phyloP scores from a whole-genome alignment of 495 filamentous ascomycete species.

The Lepraria neglecta region DNA sequence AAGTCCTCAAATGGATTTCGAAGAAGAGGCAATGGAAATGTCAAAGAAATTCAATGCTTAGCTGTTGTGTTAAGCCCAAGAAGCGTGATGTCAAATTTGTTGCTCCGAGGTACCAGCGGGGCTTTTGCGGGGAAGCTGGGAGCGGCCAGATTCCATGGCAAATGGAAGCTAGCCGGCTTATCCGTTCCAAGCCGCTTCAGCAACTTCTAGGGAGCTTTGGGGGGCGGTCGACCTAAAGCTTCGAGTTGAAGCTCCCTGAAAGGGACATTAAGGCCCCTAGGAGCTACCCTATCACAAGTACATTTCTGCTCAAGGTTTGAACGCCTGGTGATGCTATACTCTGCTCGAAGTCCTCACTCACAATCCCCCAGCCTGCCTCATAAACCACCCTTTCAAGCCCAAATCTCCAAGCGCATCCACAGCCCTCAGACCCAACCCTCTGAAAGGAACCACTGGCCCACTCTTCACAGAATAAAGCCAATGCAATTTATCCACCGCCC shows the following conservation, averaged over 20 bases:
- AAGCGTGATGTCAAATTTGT: background rate
- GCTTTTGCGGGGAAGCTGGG: slow-evolving; percentile 10
- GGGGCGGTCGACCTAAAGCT: too few species aligned
- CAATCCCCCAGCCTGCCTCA: slow-evolving; percentile 76
- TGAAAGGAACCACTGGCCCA: slow-evolving; percentile 67
- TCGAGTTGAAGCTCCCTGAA: too few species aligned
- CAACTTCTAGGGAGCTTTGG: too few species aligned
- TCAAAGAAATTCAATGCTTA: background rate
- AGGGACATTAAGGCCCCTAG: too few species aligned
- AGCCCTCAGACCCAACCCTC: slow-evolving; percentile 68
- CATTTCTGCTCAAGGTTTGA: too few species aligned
- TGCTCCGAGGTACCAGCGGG: background rate
- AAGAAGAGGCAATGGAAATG: background rate
- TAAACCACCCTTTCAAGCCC: slow-evolving; percentile 71
- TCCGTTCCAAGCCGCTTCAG: too few species aligned
- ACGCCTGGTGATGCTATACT: too few species aligned
- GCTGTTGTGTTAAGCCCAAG: background rate
- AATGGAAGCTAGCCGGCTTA: background rate
- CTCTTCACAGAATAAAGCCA: slow-evolving; percentile 77
- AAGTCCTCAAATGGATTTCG: background rate
- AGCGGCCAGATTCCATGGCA: slow-evolving; percentile 5
- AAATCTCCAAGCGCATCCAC: slow-evolving; percentile 65
- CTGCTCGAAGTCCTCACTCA: background rate
- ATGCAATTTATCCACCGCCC: slow-evolving; percentile 87
- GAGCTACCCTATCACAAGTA: too few species aligned